Evolutionary conservation across 2,329 filamentous ascomycete genomes (phyloP).

Genomic region (Grosmannia serpens): DNA sequence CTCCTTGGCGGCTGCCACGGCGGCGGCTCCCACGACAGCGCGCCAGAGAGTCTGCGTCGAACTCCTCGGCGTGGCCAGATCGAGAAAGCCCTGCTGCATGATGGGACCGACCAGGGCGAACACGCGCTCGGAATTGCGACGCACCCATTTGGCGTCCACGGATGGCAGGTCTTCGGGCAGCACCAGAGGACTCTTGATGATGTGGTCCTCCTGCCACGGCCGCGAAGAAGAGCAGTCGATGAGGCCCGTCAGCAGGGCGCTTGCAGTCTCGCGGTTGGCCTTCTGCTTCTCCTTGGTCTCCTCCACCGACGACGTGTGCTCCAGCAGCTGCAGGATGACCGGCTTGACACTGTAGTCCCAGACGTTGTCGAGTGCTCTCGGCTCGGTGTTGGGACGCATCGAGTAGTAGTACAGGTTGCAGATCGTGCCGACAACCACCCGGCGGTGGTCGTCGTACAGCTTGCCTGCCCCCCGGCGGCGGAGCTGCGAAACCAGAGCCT

Average conservation of each 20-base stretch:
- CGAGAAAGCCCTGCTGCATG: constrained; percentile 49
- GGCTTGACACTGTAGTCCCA: constrained; percentile 68
- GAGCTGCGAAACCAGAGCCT: constrained; percentile 58
- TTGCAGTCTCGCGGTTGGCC: constrained; percentile 45
- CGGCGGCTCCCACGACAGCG: constrained; percentile 49
- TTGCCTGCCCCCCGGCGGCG: constrained; percentile 48
- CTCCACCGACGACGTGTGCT: constrained; percentile 23
- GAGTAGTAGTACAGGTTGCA: constrained; percentile 76
- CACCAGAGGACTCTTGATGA: constrained; percentile 46
- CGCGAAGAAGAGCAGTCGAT: constrained; percentile 47
- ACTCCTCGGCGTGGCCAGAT: constrained; percentile 50
- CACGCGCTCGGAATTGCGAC: constrained; percentile 56
- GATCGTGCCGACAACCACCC: constrained; percentile 54
- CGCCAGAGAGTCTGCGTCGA: constrained; percentile 44
- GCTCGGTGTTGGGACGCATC: constrained; percentile 57
- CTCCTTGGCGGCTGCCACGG: constrained; percentile 67
- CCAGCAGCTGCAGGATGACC: constrained; percentile 48
- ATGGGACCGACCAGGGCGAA: constrained; percentile 50
- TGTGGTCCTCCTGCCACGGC: constrained; percentile 65
- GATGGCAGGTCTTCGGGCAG: constrained; percentile 67
- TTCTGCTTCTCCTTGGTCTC: constrained; percentile 16
- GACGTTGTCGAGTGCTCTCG: constrained; percentile 56
- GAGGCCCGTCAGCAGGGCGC: constrained; percentile 61
- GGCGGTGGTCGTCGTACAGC: constrained; percentile 45
- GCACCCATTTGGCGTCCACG: constrained; percentile 78